These are phyloP conservation scores for Fomitiporia mediterranea DNA, from an alignment of 1,284 basidiomycete species.

Conservation along the genomic window DNA sequence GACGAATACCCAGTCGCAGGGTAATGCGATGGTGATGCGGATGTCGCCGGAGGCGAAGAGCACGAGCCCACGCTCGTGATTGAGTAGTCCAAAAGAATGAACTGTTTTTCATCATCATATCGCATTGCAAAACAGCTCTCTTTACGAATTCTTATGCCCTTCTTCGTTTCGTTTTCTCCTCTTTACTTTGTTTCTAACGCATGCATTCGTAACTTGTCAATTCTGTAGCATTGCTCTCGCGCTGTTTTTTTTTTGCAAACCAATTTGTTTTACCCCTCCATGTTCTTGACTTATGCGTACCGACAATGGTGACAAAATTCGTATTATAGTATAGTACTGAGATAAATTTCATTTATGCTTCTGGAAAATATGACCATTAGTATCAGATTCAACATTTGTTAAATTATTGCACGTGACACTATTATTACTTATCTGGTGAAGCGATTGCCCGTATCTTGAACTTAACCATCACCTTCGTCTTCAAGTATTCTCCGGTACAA, in stretches of 20 bases:
- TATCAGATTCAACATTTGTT: too few relatives aligned
- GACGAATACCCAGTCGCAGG: slow-evolving; percentile 15
- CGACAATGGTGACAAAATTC: neutral
- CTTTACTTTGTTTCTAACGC: neutral
- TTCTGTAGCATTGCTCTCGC: slow-evolving; percentile 6
- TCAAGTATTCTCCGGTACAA: too few relatives aligned
- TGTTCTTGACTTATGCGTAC: neutral
- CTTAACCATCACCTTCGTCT: neutral
- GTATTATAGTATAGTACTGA: slow-evolving; percentile 4
- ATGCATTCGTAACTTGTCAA: neutral
- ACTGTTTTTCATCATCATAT: neutral
- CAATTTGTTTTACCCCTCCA: neutral
- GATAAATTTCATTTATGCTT: neutral
- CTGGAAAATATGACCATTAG: too few relatives aligned
- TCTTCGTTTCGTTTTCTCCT: neutral
- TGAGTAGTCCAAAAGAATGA: neutral
- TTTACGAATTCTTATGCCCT: neutral
- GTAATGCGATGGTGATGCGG: slow-evolving; percentile 15
- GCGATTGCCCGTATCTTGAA: too few relatives aligned
- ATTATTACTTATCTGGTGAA: too few relatives aligned
- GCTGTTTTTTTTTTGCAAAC: neutral
- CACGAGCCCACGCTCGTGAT: slow-evolving; percentile 14
- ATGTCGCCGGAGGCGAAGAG: slow-evolving; percentile 16
- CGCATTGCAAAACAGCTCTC: neutral
- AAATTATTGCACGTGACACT: too few relatives aligned